Base-by-base conservation (phyloP, 73 alveolate genomes). In the Stentor coeruleus region DNA sequence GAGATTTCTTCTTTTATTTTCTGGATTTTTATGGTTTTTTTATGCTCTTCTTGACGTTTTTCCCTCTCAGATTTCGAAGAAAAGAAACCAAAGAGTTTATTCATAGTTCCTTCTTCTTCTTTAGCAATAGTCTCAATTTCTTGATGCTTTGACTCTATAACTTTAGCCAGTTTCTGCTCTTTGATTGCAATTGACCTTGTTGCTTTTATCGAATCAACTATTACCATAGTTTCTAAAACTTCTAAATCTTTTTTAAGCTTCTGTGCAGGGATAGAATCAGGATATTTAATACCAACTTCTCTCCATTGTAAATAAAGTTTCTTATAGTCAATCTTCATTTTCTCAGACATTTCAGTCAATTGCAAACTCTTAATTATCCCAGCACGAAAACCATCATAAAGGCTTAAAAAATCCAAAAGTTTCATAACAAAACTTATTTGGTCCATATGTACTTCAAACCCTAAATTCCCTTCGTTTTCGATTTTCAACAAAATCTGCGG, bases 61-160 rank as follows among this genome's bases (percentile, higher is more conserved):
- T 75, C 74, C n/a, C 39, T 28, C 39, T 31, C 30, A 15, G 83
- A 75, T 38, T 75, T 75, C 20, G 80, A 30, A n/a, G 35, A 15
- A 20, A 31, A 31, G 38, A 75, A 37, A 20, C 59, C 66, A 20
- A 49, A 75, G 3, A 15, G n/a, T 38, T 75, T 75, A 35, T 20
- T n/a, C 38, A 14, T 75, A 14, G 59, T 26, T 39, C 77, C 1
- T 1, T 35, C 31, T 39, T 66, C 83, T 75, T 75, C 83, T n/a
- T 14, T 39, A 36, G 77, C 40, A 14, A 26, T 39, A 40, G 15
- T 39, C 39, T 75, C 83, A 38, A 75, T 75, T 40, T 75, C 83
- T 75, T 40, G 33, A 37, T 35, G 85, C 33, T 39, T 75, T 39
- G 15, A 20, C 39, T 75, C 74, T 1, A 26, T 39, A n/a, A 20